A percentile compares a stretch with the other conserved stretches of the same genome.
phyloP scores from a whole-genome alignment of 1,139 yeast species.

The Saccharomyces hybrid region DNA sequence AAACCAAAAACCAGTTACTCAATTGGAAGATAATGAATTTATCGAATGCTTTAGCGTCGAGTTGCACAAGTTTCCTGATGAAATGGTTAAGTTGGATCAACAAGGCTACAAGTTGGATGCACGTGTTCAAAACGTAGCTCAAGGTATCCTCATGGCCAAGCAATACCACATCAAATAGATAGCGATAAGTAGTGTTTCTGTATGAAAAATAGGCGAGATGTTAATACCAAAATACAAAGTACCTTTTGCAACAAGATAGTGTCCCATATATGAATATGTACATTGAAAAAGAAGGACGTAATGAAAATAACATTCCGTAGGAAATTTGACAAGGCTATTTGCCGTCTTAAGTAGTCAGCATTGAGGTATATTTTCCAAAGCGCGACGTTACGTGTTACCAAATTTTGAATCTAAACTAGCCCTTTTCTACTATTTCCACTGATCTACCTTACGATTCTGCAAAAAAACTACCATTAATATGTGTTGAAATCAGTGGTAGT shows the following conservation, averaged over 20 bases:
- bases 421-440: too few relatives aligned
- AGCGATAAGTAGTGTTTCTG: background rate
- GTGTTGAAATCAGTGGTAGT: too few relatives aligned
- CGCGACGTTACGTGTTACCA: too few relatives aligned
- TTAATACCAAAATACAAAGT: background rate
- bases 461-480: too few relatives aligned
- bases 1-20: conserved; percentile 61
- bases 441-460: too few relatives aligned
- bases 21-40: conserved; percentile 82
- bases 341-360: conserved; percentile 28
- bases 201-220: background rate
- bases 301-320: background rate
- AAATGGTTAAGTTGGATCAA: conserved; percentile 42
- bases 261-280: background rate
- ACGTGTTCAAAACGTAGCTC: conserved; percentile 77
- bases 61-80: conserved; percentile 47
- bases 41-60: conserved; percentile 77
- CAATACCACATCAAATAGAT: conserved; percentile 29
- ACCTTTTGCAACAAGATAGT: background rate
- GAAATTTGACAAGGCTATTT: conserved; percentile 25
- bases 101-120: conserved; percentile 81
- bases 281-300: background rate
- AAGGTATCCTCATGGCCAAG: conserved; percentile 54
- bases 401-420: too few relatives aligned
- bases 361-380: too few relatives aligned